phyloP scores from a whole-genome alignment of 108 stramenopile genomes.

The Epipyxis sp. region DNA sequence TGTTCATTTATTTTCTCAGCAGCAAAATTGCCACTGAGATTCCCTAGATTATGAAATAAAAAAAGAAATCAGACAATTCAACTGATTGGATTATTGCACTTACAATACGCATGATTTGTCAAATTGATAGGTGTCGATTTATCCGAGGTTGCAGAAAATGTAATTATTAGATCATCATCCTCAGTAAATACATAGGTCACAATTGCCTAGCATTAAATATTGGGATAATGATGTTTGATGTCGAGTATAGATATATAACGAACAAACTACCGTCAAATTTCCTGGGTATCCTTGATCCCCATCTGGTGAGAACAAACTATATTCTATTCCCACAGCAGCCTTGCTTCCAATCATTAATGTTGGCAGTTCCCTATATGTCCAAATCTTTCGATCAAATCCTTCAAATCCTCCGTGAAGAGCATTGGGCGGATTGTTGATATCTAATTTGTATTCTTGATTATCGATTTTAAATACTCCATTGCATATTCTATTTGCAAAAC shows the following conservation, averaged over 20 bases:
- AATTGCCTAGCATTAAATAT: too few relatives aligned
- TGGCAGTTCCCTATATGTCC: conserved; percentile 45
- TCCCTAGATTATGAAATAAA: too few relatives aligned
- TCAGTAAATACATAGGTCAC: conserved; percentile 56
- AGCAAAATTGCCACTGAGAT: conserved; percentile 59
- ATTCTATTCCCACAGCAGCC: conserved; percentile 41
- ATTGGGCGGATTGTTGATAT: conserved; percentile 70
- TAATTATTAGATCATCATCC: conserved; percentile 44
- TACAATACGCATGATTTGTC: conserved; percentile 79
- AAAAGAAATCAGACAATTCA: too few relatives aligned
- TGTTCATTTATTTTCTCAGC: conserved; percentile 66
- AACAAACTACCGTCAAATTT: conserved; percentile 52
- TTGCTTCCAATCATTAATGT: conserved; percentile 10
- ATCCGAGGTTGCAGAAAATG: conserved; percentile 50
- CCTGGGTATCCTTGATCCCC: conserved; percentile 79
- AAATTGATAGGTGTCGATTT: conserved; percentile 69
- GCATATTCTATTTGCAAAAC: conserved; percentile 76
- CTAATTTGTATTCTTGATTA: conserved; percentile 54
- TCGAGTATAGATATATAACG: too few relatives aligned
- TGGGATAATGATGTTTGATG: too few relatives aligned
- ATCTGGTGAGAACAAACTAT: conserved; percentile 60
- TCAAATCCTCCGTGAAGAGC: conserved; percentile 73
- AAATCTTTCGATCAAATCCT: conserved; percentile 62
- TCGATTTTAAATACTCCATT: conserved; percentile 61
- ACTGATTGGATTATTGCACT: too few relatives aligned